phyloP scores from a whole-genome alignment of 1,284 basidiomycete species.

The Cryptococcus maquisensis region DNA sequence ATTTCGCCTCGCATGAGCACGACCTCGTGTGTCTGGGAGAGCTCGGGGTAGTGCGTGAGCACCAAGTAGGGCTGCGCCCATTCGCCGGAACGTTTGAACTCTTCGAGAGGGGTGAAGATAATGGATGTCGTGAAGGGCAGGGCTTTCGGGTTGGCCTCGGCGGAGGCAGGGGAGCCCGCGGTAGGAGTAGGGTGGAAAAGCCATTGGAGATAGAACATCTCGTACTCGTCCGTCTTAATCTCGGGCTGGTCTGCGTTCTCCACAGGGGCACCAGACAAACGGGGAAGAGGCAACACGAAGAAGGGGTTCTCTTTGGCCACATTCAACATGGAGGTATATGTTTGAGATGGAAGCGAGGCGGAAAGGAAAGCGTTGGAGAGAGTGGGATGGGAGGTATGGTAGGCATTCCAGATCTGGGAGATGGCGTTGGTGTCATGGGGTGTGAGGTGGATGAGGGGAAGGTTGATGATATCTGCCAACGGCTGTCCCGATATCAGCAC shows the following conservation, averaged over 20 bases:
- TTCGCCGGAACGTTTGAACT: slow-evolving; percentile 81
- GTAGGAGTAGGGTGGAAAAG: slow-evolving; percentile 65
- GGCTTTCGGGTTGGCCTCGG: slow-evolving; percentile 48
- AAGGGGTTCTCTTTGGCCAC: slow-evolving; percentile 63
- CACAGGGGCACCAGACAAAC: slow-evolving; percentile 11
- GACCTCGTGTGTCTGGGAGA: slow-evolving; percentile 70
- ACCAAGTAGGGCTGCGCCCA: slow-evolving; percentile 90
- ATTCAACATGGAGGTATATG: slow-evolving; percentile 67
- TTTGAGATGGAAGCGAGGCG: slow-evolving; percentile 66
- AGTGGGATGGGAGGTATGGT: slow-evolving; percentile 71
- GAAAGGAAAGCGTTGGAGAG: slow-evolving; percentile 77
- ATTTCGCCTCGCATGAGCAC: slow-evolving; percentile 92
- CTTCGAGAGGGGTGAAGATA: slow-evolving; percentile 88
- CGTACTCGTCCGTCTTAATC: slow-evolving; percentile 57
- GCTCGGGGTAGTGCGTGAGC: slow-evolving; percentile 87
- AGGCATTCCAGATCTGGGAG: slow-evolving; percentile 78
- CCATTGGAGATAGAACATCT: slow-evolving; percentile 89
- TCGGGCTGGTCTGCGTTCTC: slow-evolving; percentile 33
- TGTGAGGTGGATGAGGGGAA: slow-evolving; percentile 62
- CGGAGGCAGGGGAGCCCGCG: slow-evolving; percentile 45
- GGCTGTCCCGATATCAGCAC: slow-evolving; percentile 54
- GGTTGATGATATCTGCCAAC: slow-evolving; percentile 71
- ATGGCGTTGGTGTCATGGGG: slow-evolving; percentile 71
- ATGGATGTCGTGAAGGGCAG: slow-evolving; percentile 55
- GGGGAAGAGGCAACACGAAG: slow-evolving; percentile 74